phyloP scores from a whole-genome alignment of 441 rosid genomes.

The Euphorbia corollata region DNA sequence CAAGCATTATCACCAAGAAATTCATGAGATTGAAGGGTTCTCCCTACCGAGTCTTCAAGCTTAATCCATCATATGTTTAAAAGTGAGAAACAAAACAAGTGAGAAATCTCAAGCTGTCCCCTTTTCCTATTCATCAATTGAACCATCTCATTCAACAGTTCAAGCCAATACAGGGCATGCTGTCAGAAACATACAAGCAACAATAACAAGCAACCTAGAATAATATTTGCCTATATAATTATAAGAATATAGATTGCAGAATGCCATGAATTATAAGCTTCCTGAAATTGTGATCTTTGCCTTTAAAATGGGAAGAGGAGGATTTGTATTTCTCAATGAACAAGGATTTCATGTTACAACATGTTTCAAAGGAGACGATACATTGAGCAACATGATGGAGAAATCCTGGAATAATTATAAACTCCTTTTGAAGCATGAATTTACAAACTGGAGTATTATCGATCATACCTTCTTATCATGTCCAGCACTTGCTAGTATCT shows the following conservation, averaged over 20 bases:
- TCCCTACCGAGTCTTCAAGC: not conserved
- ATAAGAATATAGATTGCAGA: not conserved
- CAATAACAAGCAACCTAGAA: not conserved
- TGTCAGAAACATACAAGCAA: not conserved
- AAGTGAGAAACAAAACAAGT: not conserved
- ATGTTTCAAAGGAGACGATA: not conserved
- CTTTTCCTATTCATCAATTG: not conserved
- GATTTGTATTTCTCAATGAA: not conserved
- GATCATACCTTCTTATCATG: conserved; percentile 57
- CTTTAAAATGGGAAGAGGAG: not conserved
- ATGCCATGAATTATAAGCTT: not conserved
- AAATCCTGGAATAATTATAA: not conserved
- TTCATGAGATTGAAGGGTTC: not conserved
- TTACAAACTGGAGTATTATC: no score
- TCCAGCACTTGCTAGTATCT: conserved; percentile 61
- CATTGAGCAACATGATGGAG: conserved; percentile 1
- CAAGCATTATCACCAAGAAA: conserved; percentile 2
- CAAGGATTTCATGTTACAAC: not conserved
- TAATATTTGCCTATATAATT: not conserved
- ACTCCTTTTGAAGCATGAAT: not conserved
- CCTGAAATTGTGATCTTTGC: not conserved
- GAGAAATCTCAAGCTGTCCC: not conserved
- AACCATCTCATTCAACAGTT: not conserved
- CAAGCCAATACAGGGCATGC: not conserved
- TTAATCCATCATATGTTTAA: not conserved